Evolutionary conservation across 208 protist genomes (phyloP).

Genomic region (Leishmania tropica): DNA sequence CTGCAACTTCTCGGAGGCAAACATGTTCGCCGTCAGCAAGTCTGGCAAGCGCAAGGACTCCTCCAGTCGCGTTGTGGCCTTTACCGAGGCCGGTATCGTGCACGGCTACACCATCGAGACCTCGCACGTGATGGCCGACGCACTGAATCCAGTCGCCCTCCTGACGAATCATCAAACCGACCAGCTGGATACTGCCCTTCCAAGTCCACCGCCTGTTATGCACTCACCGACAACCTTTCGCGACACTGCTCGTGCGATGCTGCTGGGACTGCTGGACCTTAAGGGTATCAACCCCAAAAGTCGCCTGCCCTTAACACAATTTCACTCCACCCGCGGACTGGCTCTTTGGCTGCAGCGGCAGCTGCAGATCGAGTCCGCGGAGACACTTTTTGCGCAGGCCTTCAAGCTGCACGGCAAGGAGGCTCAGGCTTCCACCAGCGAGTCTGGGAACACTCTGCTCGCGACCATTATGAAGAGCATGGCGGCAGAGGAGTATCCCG

Average conservation of each 20-base stretch:
- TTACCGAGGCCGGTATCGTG: conserved; percentile 73
- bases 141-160: conserved; percentile 47
- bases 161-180: conserved; percentile 41
- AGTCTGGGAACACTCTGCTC: conserved; percentile 22
- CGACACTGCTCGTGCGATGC: conserved; percentile 79
- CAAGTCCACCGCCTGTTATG: conserved; percentile 18
- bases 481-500: conserved; percentile 52
- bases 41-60: conserved; percentile 92
- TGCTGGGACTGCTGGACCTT: conserved; percentile 84
- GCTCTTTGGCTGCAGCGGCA: conserved; percentile 72
- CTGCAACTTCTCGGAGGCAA: conserved; percentile 92
- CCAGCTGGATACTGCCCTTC: conserved; percentile 18
- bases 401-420: conserved; percentile 55
- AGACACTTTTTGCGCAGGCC: conserved; percentile 68
- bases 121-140: conserved; percentile 84
- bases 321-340: conserved; percentile 59
- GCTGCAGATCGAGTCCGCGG: conserved; percentile 72
- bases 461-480: conserved; percentile 42
- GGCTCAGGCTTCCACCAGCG: conserved; percentile 13
- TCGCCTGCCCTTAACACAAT: conserved; percentile 60
- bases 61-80: conserved; percentile 87
- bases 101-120: conserved; percentile 93
- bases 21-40: conserved; percentile 90
- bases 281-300: conserved; percentile 78
- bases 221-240: conserved; percentile 66